These are phyloP conservation scores for Globisporangium carolinianum DNA, from an alignment of 352 stramenopile genomes.

Conservation along the genomic window DNA sequence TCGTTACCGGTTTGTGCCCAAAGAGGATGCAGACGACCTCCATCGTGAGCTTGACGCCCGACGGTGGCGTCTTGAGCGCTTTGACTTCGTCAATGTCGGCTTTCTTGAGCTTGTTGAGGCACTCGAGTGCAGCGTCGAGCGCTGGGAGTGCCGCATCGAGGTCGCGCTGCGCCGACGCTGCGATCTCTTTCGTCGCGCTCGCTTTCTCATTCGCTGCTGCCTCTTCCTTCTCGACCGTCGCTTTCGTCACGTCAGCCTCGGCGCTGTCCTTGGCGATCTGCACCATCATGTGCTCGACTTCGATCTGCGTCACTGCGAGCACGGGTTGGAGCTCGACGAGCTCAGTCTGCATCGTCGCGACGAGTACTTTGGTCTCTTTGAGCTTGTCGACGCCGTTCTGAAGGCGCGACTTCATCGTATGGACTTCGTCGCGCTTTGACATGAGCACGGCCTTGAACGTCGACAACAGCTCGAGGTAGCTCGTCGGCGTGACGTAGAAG, in stretches of 20 bases:
- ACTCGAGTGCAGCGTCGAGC: constrained; percentile 82
- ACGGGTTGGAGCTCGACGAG: constrained; percentile 80
- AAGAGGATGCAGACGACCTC: constrained; percentile 90
- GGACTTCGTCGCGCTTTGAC: constrained; percentile 87
- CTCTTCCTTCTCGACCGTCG: constrained; percentile 85
- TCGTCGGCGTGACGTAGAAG: constrained; percentile 93
- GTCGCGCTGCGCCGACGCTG: constrained; percentile 82
- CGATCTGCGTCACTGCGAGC: constrained; percentile 64
- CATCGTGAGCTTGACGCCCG: constrained; percentile 90
- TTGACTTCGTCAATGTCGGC: constrained; percentile 91
- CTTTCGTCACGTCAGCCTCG: constrained; percentile 84
- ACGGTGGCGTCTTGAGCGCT: constrained; percentile 85
- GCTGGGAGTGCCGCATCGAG: constrained; percentile 84
- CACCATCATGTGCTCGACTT: constrained; percentile 89
- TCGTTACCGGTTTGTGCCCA: constrained; percentile 85
- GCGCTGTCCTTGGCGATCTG: constrained; percentile 87
- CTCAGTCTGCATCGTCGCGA: constrained; percentile 81
- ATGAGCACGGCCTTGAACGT: constrained; percentile 89
- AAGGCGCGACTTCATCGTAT: constrained; percentile 75
- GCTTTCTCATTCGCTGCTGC: constrained; percentile 82
- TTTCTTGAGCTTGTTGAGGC: constrained; percentile 89
- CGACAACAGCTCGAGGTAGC: constrained; percentile 88
- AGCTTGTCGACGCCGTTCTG: constrained; percentile 87
- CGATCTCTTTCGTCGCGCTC: constrained; percentile 86
- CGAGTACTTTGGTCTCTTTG: constrained; percentile 70